These are phyloP conservation scores for Veloboletus limbatus DNA, from an alignment of 1,284 basidiomycete species.

Conservation along the genomic window DNA sequence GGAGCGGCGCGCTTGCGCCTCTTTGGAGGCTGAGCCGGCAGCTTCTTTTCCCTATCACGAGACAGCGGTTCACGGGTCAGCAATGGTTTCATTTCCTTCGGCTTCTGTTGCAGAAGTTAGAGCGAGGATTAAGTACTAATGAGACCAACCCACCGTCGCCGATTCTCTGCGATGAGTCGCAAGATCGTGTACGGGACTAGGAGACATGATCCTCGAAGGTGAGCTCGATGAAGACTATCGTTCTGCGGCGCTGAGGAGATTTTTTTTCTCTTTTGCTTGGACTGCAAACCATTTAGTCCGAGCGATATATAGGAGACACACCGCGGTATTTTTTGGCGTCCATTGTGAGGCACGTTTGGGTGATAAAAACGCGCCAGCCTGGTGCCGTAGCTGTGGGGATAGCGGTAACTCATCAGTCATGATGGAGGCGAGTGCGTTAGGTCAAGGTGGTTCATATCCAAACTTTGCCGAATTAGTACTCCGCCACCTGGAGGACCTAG, in stretches of 20 bases:
- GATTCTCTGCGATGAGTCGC: conserved; percentile 17
- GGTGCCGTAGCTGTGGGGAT: conserved; percentile 36
- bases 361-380: conserved; percentile 35
- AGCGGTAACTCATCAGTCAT: conserved; percentile 22
- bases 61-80: conserved; percentile 24
- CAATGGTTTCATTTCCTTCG: conserved; percentile 23
- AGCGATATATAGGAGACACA: conserved; percentile 31
- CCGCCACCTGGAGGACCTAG: conserved; percentile 19
- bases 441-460: conserved; percentile 34
- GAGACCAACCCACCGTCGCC: conserved; percentile 22
- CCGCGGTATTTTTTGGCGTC: conserved; percentile 16
- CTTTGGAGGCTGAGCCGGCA: conserved; percentile 13
- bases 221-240: conserved; percentile 8
- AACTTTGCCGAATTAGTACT: conserved; percentile 32
- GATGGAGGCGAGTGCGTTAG: conserved; percentile 27
- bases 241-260: conserved; percentile 14
- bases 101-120: conserved; percentile 25
- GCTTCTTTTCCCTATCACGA: conserved; percentile 25
- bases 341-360: conserved; percentile 28
- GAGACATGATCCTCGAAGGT: conserved; percentile 13
- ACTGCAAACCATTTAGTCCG: conserved; percentile 11
- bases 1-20: conserved; percentile 26
- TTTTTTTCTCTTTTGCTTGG: conserved; percentile 14
- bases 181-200: neutral
- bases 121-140: conserved; percentile 9